Evolutionary conservation across 2,329 filamentous ascomycete species (phyloP).

Genomic region (Diaporthe citriasiana): DNA sequence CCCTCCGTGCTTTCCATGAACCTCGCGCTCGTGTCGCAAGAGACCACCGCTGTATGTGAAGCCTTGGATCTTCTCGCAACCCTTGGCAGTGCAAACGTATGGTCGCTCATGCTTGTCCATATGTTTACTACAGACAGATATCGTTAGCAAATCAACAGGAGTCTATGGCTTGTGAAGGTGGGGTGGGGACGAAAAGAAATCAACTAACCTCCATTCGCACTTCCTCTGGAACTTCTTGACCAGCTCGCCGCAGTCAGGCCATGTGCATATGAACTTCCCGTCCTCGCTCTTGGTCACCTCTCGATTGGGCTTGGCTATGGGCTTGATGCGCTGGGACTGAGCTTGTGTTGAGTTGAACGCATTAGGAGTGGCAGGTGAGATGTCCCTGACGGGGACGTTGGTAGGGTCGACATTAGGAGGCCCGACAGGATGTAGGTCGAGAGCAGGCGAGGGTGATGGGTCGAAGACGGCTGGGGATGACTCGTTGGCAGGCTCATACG

Average conservation of each 20-base stretch:
- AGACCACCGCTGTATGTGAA: slow-evolving; percentile 97
- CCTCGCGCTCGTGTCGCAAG: slow-evolving; percentile 90
- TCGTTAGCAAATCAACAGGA: slow-evolving; percentile 10
- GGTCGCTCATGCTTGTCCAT: slow-evolving; percentile 98
- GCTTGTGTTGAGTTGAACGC: slow-evolving; percentile 42
- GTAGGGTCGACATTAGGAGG: slow-evolving; percentile 47
- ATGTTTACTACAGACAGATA: slow-evolving; percentile 77
- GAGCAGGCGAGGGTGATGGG: slow-evolving; percentile 52
- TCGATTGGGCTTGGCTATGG: slow-evolving; percentile 72
- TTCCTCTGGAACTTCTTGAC: slow-evolving; percentile 80
- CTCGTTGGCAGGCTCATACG: slow-evolving; percentile 45
- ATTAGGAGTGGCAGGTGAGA: slow-evolving; percentile 48
- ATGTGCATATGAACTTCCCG: slow-evolving; percentile 83
- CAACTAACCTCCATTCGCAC: slow-evolving; percentile 91
- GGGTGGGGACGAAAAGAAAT: neutral
- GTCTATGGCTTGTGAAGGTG: neutral
- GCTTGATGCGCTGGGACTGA: slow-evolving; percentile 59
- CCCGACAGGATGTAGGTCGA: slow-evolving; percentile 54
- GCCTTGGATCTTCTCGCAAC: slow-evolving; percentile 90
- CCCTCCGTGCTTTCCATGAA: slow-evolving; percentile 90
- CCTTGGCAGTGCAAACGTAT: slow-evolving; percentile 86
- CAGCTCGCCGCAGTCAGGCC: slow-evolving; percentile 76
- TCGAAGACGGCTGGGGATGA: slow-evolving; percentile 51
- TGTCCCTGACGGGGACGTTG: slow-evolving; percentile 50
- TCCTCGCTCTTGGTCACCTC: slow-evolving; percentile 73